Percentiles rank a stretch among this genome's conserved stretches.
Evolutionary conservation across 768 basidiomycete species (phyloP).

Genomic region (Trichaptum fuscoviolaceum): DNA sequence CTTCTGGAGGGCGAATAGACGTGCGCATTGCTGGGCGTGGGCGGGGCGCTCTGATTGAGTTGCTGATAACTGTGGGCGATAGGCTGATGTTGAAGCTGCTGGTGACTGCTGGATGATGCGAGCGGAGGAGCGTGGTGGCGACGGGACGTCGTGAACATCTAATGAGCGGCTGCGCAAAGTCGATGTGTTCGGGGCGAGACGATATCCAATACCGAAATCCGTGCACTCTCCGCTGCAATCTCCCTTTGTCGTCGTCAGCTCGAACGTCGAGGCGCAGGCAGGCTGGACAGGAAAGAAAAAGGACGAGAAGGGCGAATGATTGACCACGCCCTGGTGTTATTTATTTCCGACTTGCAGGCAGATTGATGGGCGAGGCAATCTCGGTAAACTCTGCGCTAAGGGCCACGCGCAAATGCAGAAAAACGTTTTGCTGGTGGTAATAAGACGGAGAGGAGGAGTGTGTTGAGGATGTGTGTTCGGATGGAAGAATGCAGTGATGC

Average conservation of each 20-base stretch:
- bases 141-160: constrained; percentile 1
- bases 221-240: neutral
- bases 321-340: neutral
- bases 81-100: neutral
- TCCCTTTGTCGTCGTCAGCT: neutral
- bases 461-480: neutral
- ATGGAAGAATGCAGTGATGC: neutral
- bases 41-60: neutral
- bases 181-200: neutral
- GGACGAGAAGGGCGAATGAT: neutral
- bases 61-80: neutral
- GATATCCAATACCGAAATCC: neutral
- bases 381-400: neutral
- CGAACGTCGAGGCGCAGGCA: neutral
- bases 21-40: neutral
- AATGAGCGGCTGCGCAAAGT: neutral
- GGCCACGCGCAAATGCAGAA: neutral
- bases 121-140: constrained; percentile 1
- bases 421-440: neutral
- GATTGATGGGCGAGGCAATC: neutral
- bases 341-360: neutral
- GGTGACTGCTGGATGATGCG: neutral
- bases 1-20: neutral
- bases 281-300: neutral
- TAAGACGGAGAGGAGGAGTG: neutral